phyloP scores from a whole-genome alignment of 495 filamentous ascomycete genomes.

The Annulohypoxylon maeteangense region DNA sequence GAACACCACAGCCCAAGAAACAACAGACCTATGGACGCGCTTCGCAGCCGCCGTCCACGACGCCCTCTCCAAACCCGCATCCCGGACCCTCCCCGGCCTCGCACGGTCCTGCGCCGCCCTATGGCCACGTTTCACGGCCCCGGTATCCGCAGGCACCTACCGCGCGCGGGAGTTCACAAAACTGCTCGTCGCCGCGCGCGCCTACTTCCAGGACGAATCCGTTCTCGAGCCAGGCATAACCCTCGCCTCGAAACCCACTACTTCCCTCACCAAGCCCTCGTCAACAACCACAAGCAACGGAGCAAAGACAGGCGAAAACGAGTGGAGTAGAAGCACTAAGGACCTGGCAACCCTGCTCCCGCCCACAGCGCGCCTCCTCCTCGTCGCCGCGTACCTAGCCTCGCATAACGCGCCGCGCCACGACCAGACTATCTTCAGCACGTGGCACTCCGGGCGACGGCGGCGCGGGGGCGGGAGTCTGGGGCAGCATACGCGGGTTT shows the following conservation, averaged over 20 bases:
- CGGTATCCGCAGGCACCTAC: constrained; percentile 71
- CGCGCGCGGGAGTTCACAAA: constrained; percentile 82
- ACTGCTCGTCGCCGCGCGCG: constrained; percentile 76
- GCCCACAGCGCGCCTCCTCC: constrained; percentile 81
- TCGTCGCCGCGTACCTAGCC: constrained; percentile 90
- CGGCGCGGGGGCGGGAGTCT: constrained; percentile 50
- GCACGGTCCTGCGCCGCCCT: constrained; percentile 65
- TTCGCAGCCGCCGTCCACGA: constrained; percentile 81
- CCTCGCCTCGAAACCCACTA: constrained; percentile 44
- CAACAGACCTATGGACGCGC: constrained; percentile 77
- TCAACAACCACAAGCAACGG: neutral
- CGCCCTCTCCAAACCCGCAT: constrained; percentile 72
- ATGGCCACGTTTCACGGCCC: constrained; percentile 76
- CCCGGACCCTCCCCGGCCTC: constrained; percentile 71
- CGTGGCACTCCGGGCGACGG: constrained; percentile 68
- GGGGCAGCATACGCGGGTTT: constrained; percentile 7
- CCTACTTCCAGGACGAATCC: constrained; percentile 79
- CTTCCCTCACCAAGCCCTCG: constrained; percentile 3
- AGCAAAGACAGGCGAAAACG: constrained; percentile 16
- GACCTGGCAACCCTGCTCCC: constrained; percentile 68
- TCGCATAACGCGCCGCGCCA: constrained; percentile 84
- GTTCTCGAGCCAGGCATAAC: constrained; percentile 77
- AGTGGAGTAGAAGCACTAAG: constrained; percentile 22
- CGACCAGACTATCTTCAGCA: constrained; percentile 87
- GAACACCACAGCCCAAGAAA: constrained; percentile 54